phyloP scores from a whole-genome alignment of 2,329 filamentous ascomycete genomes.

The Claviceps monticola region DNA sequence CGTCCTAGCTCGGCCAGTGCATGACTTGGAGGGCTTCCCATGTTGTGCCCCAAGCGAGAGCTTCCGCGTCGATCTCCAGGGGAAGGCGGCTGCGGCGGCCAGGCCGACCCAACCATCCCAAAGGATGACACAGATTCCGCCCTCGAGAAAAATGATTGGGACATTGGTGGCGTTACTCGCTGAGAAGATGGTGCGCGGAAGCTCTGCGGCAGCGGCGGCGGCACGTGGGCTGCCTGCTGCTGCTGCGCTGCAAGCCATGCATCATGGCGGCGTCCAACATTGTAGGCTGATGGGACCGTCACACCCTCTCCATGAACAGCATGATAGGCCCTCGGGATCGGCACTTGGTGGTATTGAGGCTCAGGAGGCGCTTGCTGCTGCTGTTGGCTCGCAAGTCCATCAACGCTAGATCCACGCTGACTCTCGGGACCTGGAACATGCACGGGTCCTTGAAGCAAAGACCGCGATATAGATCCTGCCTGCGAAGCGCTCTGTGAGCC shows the following conservation, averaged over 20 bases:
- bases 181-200: constrained; percentile 5
- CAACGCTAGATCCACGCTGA: not conserved
- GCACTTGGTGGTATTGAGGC: constrained; percentile 23
- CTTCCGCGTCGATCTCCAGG: not conserved
- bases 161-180: constrained; percentile 2
- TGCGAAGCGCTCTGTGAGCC: not conserved
- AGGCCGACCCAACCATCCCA: constrained; percentile 1
- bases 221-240: not conserved
- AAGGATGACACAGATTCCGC: constrained; percentile 3
- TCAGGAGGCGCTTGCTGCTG: constrained; percentile 9
- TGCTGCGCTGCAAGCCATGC: not conserved
- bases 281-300: constrained; percentile 16
- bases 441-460: not conserved
- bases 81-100: not conserved
- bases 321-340: constrained; percentile 23
- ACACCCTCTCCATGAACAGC: constrained; percentile 23
- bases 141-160: not conserved
- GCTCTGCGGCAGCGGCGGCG: not conserved
- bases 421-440: not conserved
- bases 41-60: not conserved
- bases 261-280: constrained; percentile 7
- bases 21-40: not conserved
- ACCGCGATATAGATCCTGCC: not conserved
- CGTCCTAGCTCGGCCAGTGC: not conserved
- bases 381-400: not conserved